Evolutionary conservation across 805 yeast species (phyloP).

Genomic region (Candida loeiensis): DNA sequence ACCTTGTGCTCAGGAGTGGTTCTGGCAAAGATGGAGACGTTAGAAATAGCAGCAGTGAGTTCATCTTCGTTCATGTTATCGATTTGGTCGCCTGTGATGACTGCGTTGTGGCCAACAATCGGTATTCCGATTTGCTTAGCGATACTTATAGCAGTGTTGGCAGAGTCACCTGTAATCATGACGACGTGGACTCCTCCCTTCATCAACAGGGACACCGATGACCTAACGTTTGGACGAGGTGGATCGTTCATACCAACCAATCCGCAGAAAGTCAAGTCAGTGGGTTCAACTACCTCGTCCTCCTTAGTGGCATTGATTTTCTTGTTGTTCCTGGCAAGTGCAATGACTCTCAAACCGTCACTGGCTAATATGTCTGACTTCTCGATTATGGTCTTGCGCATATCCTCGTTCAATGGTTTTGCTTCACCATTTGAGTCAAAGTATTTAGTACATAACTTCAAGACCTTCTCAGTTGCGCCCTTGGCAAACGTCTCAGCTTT

Average conservation of each 20-base stretch:
- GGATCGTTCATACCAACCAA: slow-evolving; percentile 96
- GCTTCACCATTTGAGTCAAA: slow-evolving; percentile 55
- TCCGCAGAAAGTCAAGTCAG: slow-evolving; percentile 74
- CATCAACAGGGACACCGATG: slow-evolving; percentile 70
- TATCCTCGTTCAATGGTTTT: slow-evolving; percentile 53
- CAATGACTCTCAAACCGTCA: slow-evolving; percentile 82
- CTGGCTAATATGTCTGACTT: slow-evolving; percentile 66
- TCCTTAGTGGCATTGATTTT: slow-evolving; percentile 28
- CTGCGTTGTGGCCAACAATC: slow-evolving; percentile 58
- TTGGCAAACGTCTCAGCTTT: slow-evolving; percentile 67
- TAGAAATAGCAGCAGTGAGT: slow-evolving; percentile 69
- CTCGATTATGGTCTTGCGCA: slow-evolving; percentile 44
- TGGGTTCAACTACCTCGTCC: slow-evolving; percentile 41
- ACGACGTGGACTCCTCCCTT: slow-evolving; percentile 96
- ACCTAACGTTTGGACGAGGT: slow-evolving; percentile 82
- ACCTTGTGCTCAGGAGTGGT: slow-evolving; percentile 94
- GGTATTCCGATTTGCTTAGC: slow-evolving; percentile 92
- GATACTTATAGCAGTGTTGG: slow-evolving; percentile 79
- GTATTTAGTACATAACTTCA: slow-evolving; percentile 59
- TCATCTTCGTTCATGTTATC: slow-evolving; percentile 71
- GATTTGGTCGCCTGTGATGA: slow-evolving; percentile 80
- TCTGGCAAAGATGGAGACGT: slow-evolving; percentile 88
- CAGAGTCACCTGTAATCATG: slow-evolving; percentile 96
- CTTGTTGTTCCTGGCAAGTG: slow-evolving; percentile 59
- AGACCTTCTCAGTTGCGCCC: slow-evolving; percentile 83